Evolutionary conservation across 2,329 filamentous ascomycete species (phyloP), one percentile per base, ranked within the genome.

Genomic region (Xylariaceae sp.): DNA sequence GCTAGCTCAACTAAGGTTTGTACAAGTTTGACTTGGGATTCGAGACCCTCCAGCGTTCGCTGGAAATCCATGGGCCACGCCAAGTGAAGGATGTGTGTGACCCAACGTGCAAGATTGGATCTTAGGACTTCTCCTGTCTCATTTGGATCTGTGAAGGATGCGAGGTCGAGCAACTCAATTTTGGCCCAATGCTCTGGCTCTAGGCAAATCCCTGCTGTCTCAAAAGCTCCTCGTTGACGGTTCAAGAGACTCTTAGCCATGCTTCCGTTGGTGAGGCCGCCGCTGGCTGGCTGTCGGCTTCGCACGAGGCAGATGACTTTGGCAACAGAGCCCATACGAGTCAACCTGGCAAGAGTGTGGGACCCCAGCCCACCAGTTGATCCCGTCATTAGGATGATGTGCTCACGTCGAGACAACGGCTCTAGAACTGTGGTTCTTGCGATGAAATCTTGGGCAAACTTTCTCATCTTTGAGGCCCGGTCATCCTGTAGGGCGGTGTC

Each of bases 361-460:
- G 55, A 41, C 12, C 55, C 55, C 6, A 58, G 36, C 36, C 47
- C 56, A 7, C 55, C 55, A 3, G 55, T 58, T 0, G 48, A 48
- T 14, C 55, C 55, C 4, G 54, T 58, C 36, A 58, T 33, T 3
- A 58, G 46, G 20, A 58, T 40, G 5, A 48, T 48, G n/a, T 48
- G 36, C 5, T 17, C 25, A 10, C 20, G 17, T 7, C n/a, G 22
- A 11, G 19, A 4, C 17, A 23, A 4, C n/a, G 25, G 19, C 5
- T 2, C 22, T 20, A 22, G 16, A n/a, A 6, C 4, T 16, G 6
- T 12, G 12, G 17, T 20, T 3, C 36, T 27, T 22, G 40, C 6
- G 4, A 43, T 19, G 16, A 22, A 39, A 7, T 44, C 45, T 16
- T 43, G 16, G n/a, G 19, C 27, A 16, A 43, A 14, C n/a, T 3